phyloP scores from a whole-genome alignment of 257 asterid species.

The Leonotis leonurus region DNA sequence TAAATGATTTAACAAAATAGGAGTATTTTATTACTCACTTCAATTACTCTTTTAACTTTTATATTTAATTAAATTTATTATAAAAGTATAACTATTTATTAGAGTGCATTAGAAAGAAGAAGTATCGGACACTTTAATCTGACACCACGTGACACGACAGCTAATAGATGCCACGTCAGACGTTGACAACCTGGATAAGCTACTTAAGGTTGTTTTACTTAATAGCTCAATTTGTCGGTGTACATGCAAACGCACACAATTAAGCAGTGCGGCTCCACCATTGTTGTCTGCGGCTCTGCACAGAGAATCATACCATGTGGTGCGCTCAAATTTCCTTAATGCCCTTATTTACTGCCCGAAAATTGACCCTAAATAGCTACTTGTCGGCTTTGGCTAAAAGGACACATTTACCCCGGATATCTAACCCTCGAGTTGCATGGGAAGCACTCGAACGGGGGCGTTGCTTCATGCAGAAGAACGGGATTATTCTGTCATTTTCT shows the following conservation, averaged over 20 bases:
- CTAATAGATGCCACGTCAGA: slow-evolving; percentile 23
- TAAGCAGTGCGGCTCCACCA: slow-evolving; percentile 21
- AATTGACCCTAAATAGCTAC: slow-evolving; percentile 1
- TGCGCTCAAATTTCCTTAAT: slow-evolving; percentile 8
- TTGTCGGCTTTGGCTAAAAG: slow-evolving; percentile 10
- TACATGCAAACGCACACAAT: not conserved
- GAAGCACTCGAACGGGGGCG: slow-evolving; percentile 3
- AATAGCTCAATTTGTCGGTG: slow-evolving; percentile 43
- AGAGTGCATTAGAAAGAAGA: too few relatives aligned
- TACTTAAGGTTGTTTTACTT: not conserved
- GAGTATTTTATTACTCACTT: too few relatives aligned
- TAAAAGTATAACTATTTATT: too few relatives aligned
- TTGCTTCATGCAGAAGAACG: not conserved
- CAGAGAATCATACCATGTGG: slow-evolving; percentile 42
- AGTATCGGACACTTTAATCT: slow-evolving; percentile 4
- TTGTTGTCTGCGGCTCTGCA: slow-evolving; percentile 16
- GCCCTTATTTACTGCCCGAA: slow-evolving; percentile 4
- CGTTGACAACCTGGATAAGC: slow-evolving; percentile 12
- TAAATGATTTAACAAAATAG: too few relatives aligned
- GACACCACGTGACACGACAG: slow-evolving; percentile 47
- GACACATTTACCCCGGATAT: slow-evolving; percentile 29
- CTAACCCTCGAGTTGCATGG: slow-evolving; percentile 5
- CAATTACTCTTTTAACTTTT: too few relatives aligned
- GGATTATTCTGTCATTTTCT: slow-evolving; percentile 25
- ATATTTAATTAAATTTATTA: too few relatives aligned